Conservation (phyloP, 371 early-diverging fungal species). For the Rhizopus sp. region DNA sequence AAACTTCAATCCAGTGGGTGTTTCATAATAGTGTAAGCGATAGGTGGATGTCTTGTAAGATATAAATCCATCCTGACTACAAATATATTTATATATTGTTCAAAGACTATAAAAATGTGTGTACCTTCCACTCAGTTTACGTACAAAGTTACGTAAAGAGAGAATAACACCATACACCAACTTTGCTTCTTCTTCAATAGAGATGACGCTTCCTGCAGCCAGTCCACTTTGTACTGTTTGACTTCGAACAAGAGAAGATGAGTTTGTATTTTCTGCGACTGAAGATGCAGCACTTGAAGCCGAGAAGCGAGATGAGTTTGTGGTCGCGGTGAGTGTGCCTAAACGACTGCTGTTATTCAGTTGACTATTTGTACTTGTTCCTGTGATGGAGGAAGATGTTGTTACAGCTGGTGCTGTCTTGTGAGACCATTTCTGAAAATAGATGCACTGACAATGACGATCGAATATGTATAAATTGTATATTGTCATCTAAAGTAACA, state of each 20-base stretch:
- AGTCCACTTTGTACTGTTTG: constrained; percentile 42
- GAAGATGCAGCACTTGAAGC: constrained; percentile 44
- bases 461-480: constrained; percentile 92
- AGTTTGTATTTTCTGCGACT: constrained; percentile 27
- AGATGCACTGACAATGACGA: constrained; percentile 90
- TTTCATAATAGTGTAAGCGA: constrained; percentile 88
- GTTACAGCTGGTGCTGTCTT: constrained; percentile 26
- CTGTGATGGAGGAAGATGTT: constrained; percentile 17
- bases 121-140: constrained; percentile 67
- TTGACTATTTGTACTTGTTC: constrained; percentile 33
- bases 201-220: constrained; percentile 58
- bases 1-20: constrained; percentile 85
- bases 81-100: background rate
- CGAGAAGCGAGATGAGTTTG: constrained; percentile 37
- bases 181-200: constrained; percentile 89
- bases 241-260: constrained; percentile 19
- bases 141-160: constrained; percentile 86
- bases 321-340: constrained; percentile 20
- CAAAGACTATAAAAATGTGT: background rate
- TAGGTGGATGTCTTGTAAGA: constrained; percentile 84
- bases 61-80: constrained; percentile 72
- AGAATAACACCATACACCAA: constrained; percentile 92
- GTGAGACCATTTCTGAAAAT: constrained; percentile 75
- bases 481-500: constrained; percentile 52
- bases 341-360: constrained; percentile 35